phyloP scores from a whole-genome alignment of 495 filamentous ascomycete genomes.

The Daldinia loculata region DNA sequence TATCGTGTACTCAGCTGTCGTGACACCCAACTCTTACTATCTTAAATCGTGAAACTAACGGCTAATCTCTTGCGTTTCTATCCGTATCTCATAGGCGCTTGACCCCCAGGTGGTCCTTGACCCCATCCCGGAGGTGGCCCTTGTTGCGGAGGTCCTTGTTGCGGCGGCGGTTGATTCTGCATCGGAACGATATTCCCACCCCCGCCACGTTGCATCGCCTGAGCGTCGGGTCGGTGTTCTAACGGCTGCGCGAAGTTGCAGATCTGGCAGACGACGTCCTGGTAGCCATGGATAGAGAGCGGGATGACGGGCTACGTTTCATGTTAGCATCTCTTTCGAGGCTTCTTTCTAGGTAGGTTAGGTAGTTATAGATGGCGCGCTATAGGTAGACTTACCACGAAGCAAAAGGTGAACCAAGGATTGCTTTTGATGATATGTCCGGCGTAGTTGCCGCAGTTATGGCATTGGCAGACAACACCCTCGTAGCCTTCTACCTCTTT shows the following conservation, averaged over 20 bases:
- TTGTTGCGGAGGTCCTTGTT: slow-evolving; percentile 18
- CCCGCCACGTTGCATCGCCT: slow-evolving; percentile 53
- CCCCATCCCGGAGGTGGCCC: slow-evolving; percentile 43
- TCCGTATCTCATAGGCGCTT: slow-evolving; percentile 52
- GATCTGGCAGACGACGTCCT: slow-evolving; percentile 62
- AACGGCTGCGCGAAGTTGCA: slow-evolving; percentile 67
- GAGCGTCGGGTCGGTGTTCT: slow-evolving; percentile 60
- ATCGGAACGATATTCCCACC: slow-evolving; percentile 52
- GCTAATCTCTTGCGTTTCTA: not conserved
- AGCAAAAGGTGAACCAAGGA: slow-evolving; percentile 68
- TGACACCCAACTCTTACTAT: not conserved
- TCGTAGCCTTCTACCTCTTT: slow-evolving; percentile 64
- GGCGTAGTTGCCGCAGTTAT: slow-evolving; percentile 65
- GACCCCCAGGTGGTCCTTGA: slow-evolving; percentile 35
- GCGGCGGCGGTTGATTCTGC: slow-evolving; percentile 49
- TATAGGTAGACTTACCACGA: slow-evolving; percentile 52
- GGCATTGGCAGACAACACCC: slow-evolving; percentile 61
- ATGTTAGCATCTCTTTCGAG: slow-evolving; percentile 18
- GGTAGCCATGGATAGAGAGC: slow-evolving; percentile 63
- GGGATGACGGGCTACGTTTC: slow-evolving; percentile 60
- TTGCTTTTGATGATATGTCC: slow-evolving; percentile 61
- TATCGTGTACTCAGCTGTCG: slow-evolving; percentile 3
- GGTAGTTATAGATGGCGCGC: not conserved
- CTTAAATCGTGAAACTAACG: not conserved
- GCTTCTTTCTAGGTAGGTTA: too few relatives aligned